Evolutionary conservation across 78 protist species (phyloP).

Genomic region (Anaeramoeba ignava): DNA sequence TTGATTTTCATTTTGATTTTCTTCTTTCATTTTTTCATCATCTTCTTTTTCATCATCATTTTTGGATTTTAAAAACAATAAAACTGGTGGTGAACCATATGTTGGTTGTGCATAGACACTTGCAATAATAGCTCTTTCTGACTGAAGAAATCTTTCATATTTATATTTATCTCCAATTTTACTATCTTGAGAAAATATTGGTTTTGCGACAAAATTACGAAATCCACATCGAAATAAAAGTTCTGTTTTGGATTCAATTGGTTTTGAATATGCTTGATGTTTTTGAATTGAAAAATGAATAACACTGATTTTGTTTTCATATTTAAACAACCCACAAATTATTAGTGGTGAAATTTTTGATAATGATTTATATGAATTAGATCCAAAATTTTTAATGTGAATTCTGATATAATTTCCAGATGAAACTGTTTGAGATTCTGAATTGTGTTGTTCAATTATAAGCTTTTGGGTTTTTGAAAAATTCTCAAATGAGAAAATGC

Average conservation of each 20-base stretch:
- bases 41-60: background rate
- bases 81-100: background rate
- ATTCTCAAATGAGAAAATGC: constrained; percentile 72
- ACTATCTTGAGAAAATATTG: constrained; percentile 50
- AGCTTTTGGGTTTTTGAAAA: constrained; percentile 32
- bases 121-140: background rate
- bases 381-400: background rate
- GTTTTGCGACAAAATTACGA: constrained; percentile 5
- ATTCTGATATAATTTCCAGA: background rate
- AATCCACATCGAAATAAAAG: background rate
- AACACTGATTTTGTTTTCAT: constrained; percentile 80
- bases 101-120: background rate
- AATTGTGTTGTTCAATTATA: constrained; percentile 9
- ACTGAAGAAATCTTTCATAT: constrained; percentile 43
- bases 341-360: constrained; percentile 14
- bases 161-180: constrained; percentile 52
- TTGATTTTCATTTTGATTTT: background rate
- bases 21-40: background rate
- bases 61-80: background rate
- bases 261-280: background rate
- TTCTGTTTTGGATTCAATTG: background rate
- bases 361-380: background rate
- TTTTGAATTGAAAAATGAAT: constrained; percentile 43
- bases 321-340: constrained; percentile 38
- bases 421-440: background rate